These are phyloP conservation scores for Tylopilus intermedius DNA, from an alignment of 768 basidiomycete genomes.

Conservation along the genomic window DNA sequence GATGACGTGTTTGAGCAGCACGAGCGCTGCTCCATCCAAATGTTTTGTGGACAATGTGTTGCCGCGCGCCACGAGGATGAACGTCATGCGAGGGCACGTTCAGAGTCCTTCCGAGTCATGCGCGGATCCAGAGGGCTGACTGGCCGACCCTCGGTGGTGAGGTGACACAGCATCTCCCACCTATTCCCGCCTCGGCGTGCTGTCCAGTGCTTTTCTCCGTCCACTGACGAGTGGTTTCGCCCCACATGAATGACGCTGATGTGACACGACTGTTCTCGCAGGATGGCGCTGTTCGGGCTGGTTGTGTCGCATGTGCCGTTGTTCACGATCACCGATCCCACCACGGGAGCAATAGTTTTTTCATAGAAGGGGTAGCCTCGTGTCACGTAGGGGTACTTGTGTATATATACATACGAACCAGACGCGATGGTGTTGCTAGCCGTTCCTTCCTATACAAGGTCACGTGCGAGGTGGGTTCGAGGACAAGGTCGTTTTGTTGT, in stretches of 20 bases:
- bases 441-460: slow-evolving; percentile 14
- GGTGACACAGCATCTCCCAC: slow-evolving; percentile 15
- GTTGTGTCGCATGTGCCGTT: slow-evolving; percentile 30
- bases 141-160: slow-evolving; percentile 11
- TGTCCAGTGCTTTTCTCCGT: slow-evolving; percentile 15
- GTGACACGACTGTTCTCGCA: slow-evolving; percentile 26
- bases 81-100: slow-evolving; percentile 14
- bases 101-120: background rate
- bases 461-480: slow-evolving; percentile 25
- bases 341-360: slow-evolving; percentile 29
- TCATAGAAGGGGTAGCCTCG: slow-evolving; percentile 23
- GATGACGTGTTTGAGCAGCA: slow-evolving; percentile 13
- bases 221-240: slow-evolving; percentile 14
- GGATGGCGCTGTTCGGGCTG: slow-evolving; percentile 32
- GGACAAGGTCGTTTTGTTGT: background rate
- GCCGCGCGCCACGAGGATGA: background rate
- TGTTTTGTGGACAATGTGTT: slow-evolving; percentile 1
- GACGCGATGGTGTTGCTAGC: background rate
- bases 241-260: slow-evolving; percentile 20
- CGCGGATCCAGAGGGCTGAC: slow-evolving; percentile 10
- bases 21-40: slow-evolving; percentile 2
- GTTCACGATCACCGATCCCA: slow-evolving; percentile 30
- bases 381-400: slow-evolving; percentile 6
- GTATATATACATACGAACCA: slow-evolving; percentile 23
- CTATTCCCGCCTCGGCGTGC: slow-evolving; percentile 12